A percentile compares a stretch with the other conserved stretches of the same genome.
Conservation (phyloP, 139 green algal genomes). For the Penium margaritaceum region DNA sequence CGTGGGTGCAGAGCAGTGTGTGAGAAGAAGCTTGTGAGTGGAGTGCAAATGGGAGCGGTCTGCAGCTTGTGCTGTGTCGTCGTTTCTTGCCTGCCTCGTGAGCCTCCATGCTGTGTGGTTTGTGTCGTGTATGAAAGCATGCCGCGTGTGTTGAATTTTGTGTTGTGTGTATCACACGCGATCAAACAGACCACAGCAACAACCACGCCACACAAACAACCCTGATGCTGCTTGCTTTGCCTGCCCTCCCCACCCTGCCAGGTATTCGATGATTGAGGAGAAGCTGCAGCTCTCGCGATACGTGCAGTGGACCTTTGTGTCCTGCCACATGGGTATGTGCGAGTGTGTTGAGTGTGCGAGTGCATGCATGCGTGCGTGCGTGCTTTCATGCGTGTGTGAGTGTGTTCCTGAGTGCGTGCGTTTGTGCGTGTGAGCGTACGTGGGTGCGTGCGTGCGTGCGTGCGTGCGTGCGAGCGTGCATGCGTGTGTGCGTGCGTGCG, state of each 20-base stretch:
- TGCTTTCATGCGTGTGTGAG: background rate
- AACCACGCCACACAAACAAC: too few relatives aligned
- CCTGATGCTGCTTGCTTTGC: too few relatives aligned
- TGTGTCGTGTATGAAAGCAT: background rate
- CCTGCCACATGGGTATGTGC: background rate
- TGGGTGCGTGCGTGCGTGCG: background rate
- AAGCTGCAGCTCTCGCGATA: conserved; percentile 65
- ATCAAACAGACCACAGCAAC: too few relatives aligned
- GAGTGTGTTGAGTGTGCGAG: background rate
- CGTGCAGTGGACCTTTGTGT: conserved; percentile 70
- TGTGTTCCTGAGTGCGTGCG: background rate
- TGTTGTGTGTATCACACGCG: too few relatives aligned
- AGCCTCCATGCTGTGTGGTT: background rate
- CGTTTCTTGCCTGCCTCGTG: too few relatives aligned
- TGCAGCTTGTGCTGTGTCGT: too few relatives aligned
- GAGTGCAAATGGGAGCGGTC: too few relatives aligned
- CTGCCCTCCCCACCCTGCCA: too few relatives aligned
- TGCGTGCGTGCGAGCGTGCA: background rate
- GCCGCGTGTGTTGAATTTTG: too few relatives aligned
- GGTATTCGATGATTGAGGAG: conserved; percentile 61
- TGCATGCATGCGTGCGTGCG: background rate
- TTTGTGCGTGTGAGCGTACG: background rate
- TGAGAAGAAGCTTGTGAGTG: too few relatives aligned
- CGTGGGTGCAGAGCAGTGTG: too few relatives aligned
- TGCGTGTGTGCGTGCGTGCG: background rate